phyloP scores from a whole-genome alignment of 805 yeast genomes.

The Lipomyces orientalis region DNA sequence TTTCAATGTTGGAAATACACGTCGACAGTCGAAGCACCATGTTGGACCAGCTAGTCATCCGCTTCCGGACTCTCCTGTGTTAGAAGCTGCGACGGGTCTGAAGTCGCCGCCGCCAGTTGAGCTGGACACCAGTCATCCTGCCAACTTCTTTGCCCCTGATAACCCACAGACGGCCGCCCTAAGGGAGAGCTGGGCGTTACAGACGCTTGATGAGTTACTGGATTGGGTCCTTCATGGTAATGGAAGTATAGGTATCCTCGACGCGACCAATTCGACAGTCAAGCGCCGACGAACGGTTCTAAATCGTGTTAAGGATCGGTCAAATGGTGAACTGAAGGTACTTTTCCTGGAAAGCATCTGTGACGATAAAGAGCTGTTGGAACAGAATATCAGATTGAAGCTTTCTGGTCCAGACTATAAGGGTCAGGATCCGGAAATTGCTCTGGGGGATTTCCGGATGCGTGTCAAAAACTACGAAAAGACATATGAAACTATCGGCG shows the following conservation, averaged over 20 bases:
- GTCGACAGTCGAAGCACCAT: constrained; percentile 68
- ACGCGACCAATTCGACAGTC: constrained; percentile 88
- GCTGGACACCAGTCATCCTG: constrained; percentile 59
- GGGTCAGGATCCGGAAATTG: constrained; percentile 79
- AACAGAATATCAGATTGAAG: constrained; percentile 82
- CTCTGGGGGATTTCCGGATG: constrained; percentile 80
- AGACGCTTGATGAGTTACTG: constrained; percentile 80
- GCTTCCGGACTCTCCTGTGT: constrained; percentile 51
- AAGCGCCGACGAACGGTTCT: constrained; percentile 71
- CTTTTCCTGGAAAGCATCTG: constrained; percentile 87
- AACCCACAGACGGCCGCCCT: constrained; percentile 66
- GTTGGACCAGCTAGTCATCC: constrained; percentile 76
- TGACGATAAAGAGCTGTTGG: constrained; percentile 76
- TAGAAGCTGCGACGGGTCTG: constrained; percentile 7
- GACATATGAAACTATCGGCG: constrained; percentile 90
- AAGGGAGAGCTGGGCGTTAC: constrained; percentile 96
- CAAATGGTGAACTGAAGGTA: constrained; percentile 63
- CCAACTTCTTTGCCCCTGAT: constrained; percentile 84
- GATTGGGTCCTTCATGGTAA: constrained; percentile 79
- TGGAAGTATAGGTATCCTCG: constrained; percentile 92
- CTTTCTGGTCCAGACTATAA: constrained; percentile 92
- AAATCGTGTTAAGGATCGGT: constrained; percentile 43
- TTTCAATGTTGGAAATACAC: constrained; percentile 94
- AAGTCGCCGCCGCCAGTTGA: constrained; percentile 14
- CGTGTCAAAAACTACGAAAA: constrained; percentile 82